A percentile compares a stretch with the other conserved stretches of the same genome.
Conservation (phyloP, 1,284 basidiomycete genomes). For the Austroboletus olivaceoglutinosus region DNA sequence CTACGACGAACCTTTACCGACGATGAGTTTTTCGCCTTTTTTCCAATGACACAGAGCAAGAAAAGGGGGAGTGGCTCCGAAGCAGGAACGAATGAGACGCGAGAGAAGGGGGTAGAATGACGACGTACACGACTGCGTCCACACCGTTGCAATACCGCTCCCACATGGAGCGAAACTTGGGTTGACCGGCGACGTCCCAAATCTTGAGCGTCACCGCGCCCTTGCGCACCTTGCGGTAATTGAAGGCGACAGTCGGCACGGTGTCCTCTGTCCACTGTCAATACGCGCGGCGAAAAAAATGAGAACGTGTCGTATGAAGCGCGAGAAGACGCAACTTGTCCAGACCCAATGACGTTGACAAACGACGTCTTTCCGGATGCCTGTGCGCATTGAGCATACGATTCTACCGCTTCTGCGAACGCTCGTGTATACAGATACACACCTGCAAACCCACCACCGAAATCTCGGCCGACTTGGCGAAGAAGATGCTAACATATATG, state of each 20-base stretch:
- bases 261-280: slow-evolving; percentile 87
- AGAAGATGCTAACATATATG: slow-evolving; percentile 60
- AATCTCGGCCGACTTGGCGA: slow-evolving; percentile 89
- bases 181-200: slow-evolving; percentile 96
- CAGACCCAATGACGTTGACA: slow-evolving; percentile 85
- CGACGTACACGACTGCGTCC: slow-evolving; percentile 86
- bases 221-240: slow-evolving; percentile 79
- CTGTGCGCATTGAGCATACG: slow-evolving; percentile 39
- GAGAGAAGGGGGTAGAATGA: not conserved
- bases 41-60: slow-evolving; percentile 11
- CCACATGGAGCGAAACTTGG: slow-evolving; percentile 93
- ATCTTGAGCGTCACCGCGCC: slow-evolving; percentile 91
- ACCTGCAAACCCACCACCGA: slow-evolving; percentile 93
- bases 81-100: not conserved
- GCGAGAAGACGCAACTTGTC: slow-evolving; percentile 55
- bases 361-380: slow-evolving; percentile 95
- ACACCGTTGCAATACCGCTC: slow-evolving; percentile 95
- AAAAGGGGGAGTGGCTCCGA: not conserved
- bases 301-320: not conserved
- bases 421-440: not conserved
- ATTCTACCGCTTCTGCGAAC: no score
- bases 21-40: slow-evolving; percentile 4
- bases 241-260: slow-evolving; percentile 92
- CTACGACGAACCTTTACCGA: slow-evolving; percentile 78
- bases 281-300: not conserved